Base-by-base conservation (phyloP, 1,139 yeast genomes). In the Kodamaea alishanica region DNA sequence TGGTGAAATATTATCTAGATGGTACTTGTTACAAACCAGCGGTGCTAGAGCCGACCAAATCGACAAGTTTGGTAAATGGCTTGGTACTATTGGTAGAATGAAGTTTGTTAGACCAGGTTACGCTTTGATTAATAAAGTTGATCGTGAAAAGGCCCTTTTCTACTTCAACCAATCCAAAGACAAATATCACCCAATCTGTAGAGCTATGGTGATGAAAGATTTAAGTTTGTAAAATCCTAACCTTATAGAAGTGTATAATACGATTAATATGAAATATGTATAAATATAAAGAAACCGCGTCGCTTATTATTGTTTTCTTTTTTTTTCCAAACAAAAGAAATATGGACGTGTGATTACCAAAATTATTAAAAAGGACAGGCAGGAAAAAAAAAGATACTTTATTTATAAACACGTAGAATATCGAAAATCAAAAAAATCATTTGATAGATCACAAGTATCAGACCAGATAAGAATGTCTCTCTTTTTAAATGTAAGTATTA, bases 41-140 rank as follows among this genome's bases (percentile, higher is more conserved):
- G 81, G 79, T 10, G 61, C 65, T 10, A 63, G 76, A 41, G 48
- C 62, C 11, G 59, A 67, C 28, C 66, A 69, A 40, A 79, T 81
- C 55, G 63, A 61, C 40, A 63, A 63, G 41, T 64, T 86, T 35
- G 89, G 94, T 6, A 76, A 78, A 39, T 89, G 96, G 95, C 70
- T 89, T 41, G 95, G 94, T 6, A 81, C 92, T 3, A 94, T 88
- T 24, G 97, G 97, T 20, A 77, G 97, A 69, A 89, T 89, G 96
- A 89, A 89, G 69, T 89, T 81, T 58, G 96, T 87, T 29, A 77
- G 96, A 60, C 96, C 96, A 23, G 89, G 95, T 1, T 88, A 77
- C 64, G 73, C 78, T 29, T 64, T 80, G 45, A 68, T 89, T 45
- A 74, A 79, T 56, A 56, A 66, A 20, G 90, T 83, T 23, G 85